phyloP scores from a whole-genome alignment of 2,329 filamentous ascomycete species.

The Colletotrichum simmondsii region DNA sequence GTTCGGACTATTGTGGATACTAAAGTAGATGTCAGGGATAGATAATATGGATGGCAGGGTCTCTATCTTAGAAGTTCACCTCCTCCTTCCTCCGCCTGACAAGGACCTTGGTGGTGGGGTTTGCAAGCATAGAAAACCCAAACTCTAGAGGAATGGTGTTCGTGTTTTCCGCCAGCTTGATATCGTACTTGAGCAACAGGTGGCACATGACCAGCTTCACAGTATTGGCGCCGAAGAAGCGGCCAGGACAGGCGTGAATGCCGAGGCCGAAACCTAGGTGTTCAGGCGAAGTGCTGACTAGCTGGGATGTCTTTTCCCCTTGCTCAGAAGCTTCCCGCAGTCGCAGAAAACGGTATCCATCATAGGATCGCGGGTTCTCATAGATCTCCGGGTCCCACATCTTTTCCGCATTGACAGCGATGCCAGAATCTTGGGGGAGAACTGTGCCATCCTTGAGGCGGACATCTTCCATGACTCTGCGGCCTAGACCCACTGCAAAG shows the following conservation, averaged over 20 bases:
- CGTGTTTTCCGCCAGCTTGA: slow-evolving; percentile 9
- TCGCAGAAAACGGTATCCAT: slow-evolving; percentile 42
- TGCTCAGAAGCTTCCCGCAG: slow-evolving; percentile 38
- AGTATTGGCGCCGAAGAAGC: slow-evolving; percentile 54
- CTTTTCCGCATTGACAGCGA: slow-evolving; percentile 34
- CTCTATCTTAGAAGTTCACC: slow-evolving; percentile 3
- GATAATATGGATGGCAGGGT: not conserved
- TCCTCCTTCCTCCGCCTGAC: slow-evolving; percentile 13
- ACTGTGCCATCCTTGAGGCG: slow-evolving; percentile 35
- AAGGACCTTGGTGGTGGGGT: slow-evolving; percentile 9
- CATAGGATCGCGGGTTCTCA: slow-evolving; percentile 39
- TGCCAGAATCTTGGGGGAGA: slow-evolving; percentile 38
- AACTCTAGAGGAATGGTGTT: slow-evolving; percentile 4
- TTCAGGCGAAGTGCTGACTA: slow-evolving; percentile 45
- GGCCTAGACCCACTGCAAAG: slow-evolving; percentile 14
- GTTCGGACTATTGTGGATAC: not conserved
- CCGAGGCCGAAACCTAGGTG: slow-evolving; percentile 53
- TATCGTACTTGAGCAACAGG: slow-evolving; percentile 45
- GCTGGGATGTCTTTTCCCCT: slow-evolving; percentile 42
- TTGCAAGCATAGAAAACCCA: slow-evolving; percentile 26
- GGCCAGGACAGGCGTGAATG: slow-evolving; percentile 52
- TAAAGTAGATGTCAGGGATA: not conserved
- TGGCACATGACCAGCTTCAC: slow-evolving; percentile 48
- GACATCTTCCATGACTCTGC: slow-evolving; percentile 16
- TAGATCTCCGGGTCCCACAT: slow-evolving; percentile 40